Conservation (phyloP, 148 eudicot genomes). For the Silene uniflora region DNA sequence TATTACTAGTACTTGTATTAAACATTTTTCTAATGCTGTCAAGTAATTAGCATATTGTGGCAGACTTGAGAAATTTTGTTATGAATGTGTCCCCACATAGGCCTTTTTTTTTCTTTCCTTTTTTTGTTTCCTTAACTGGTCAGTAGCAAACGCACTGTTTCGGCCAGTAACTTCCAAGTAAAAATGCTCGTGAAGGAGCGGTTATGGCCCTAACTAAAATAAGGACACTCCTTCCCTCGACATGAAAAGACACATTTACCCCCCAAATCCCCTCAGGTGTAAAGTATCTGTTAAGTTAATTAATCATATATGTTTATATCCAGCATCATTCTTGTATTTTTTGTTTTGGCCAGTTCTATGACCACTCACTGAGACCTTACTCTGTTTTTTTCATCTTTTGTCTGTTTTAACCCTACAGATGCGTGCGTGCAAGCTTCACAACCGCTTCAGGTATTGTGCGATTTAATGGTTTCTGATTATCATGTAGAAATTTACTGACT, state of each 20-base stretch:
- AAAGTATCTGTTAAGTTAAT: not conserved
- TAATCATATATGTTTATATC: not conserved
- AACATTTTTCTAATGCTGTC: not conserved
- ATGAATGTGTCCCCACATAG: not conserved
- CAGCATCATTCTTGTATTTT: not conserved
- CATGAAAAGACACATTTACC: not conserved
- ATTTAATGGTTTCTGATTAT: constrained; percentile 2
- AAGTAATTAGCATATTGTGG: not conserved
- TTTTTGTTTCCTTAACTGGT: not conserved
- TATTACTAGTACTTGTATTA: not conserved
- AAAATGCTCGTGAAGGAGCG: not conserved
- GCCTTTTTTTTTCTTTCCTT: too few relatives aligned
- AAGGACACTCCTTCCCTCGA: not conserved
- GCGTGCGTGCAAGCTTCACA: constrained; percentile 95
- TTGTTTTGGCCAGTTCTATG: not conserved
- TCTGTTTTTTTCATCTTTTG: constrained; percentile 18
- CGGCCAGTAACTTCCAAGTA: not conserved
- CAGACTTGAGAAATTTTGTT: not conserved
- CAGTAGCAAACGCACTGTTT: not conserved
- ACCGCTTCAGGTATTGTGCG: constrained; percentile 67
- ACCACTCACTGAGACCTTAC: constrained; percentile 12
- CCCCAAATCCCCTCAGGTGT: not conserved
- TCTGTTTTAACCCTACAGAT: constrained; percentile 44
- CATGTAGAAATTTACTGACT: not conserved
- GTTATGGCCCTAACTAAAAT: not conserved